A percentile compares a stretch with the other conserved stretches of the same genome.
These are phyloP conservation scores for Neocucurbitaria cava DNA, from an alignment of 2,329 filamentous ascomycete genomes.

Conservation along the genomic window DNA sequence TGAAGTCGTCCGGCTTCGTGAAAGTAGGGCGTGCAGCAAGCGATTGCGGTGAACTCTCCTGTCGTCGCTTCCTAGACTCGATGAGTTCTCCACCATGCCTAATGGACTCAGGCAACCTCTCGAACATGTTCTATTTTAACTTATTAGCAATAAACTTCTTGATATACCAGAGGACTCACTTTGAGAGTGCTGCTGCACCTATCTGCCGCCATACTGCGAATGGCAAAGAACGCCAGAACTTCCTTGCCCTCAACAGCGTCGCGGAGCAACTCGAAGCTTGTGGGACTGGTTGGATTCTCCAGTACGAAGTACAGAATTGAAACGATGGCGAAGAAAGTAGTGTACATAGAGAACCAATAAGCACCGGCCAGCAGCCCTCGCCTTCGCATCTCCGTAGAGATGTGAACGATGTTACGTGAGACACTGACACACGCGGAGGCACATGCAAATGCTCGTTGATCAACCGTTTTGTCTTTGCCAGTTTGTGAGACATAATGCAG, in stretches of 20 bases:
- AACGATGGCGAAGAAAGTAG: constrained; percentile 81
- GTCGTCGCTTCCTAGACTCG: constrained; percentile 47
- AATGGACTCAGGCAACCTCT: constrained; percentile 77
- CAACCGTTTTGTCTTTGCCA: constrained; percentile 60
- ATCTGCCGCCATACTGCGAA: constrained; percentile 87
- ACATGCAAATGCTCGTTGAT: constrained; percentile 80
- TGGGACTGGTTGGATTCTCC: constrained; percentile 78
- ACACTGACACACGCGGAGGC: constrained; percentile 71
- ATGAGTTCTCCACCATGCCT: constrained; percentile 52
- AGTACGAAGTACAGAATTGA: constrained; percentile 81
- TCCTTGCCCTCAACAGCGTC: constrained; percentile 87
- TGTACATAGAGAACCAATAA: constrained; percentile 88
- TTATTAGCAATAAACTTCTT: constrained; percentile 12
- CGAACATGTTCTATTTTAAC: constrained; percentile 72
- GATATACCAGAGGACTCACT: constrained; percentile 58
- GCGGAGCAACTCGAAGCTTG: constrained; percentile 78
- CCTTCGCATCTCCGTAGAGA: constrained; percentile 78
- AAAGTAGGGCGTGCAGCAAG: constrained; percentile 33
- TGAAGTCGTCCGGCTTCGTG: constrained; percentile 31
- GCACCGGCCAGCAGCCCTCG: constrained; percentile 78
- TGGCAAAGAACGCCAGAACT: constrained; percentile 78
- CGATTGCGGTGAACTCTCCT: constrained; percentile 45
- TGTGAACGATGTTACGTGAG: constrained; percentile 78
- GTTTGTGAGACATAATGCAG: constrained; percentile 78
- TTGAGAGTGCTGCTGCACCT: constrained; percentile 79